phyloP scores from a whole-genome alignment of 2,329 filamentous ascomycete species.

The Alternaria hordeiaustralica region DNA sequence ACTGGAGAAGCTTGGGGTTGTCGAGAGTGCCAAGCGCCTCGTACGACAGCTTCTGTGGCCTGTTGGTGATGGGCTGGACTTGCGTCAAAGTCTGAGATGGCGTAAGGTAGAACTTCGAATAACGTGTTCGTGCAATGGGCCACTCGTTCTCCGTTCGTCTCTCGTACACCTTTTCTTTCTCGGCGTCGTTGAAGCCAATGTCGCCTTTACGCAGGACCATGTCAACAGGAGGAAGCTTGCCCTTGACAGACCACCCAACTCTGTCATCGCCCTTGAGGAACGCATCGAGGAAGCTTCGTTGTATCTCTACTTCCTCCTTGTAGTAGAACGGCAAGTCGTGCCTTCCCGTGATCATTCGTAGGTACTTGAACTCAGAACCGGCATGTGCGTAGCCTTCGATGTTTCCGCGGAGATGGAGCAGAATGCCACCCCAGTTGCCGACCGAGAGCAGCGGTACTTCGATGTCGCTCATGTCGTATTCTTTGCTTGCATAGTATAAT shows the following conservation, averaged over 20 bases:
- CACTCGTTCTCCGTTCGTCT: slow-evolving; percentile 67
- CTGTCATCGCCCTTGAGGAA: slow-evolving; percentile 73
- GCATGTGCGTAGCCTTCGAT: slow-evolving; percentile 69
- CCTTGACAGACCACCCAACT: slow-evolving; percentile 64
- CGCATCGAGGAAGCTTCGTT: slow-evolving; percentile 71
- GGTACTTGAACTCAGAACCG: slow-evolving; percentile 70
- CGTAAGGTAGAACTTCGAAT: slow-evolving; percentile 67
- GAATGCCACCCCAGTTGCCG: slow-evolving; percentile 74
- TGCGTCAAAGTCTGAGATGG: slow-evolving; percentile 53
- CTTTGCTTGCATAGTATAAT: slow-evolving; percentile 68
- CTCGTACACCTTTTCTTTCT: slow-evolving; percentile 63
- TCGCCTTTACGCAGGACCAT: slow-evolving; percentile 70
- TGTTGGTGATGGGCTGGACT: slow-evolving; percentile 32
- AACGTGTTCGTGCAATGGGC: slow-evolving; percentile 71
- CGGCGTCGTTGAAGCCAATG: slow-evolving; percentile 69
- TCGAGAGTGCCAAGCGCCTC: slow-evolving; percentile 65
- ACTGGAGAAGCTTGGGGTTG: slow-evolving; percentile 62
- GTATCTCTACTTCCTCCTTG: slow-evolving; percentile 70
- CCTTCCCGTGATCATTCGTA: slow-evolving; percentile 72
- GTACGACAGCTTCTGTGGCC: slow-evolving; percentile 60
- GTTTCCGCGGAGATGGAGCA: slow-evolving; percentile 73
- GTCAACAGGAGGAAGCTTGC: slow-evolving; percentile 66
- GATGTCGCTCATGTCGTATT: slow-evolving; percentile 70
- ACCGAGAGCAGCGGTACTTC: slow-evolving; percentile 71
- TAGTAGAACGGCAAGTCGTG: slow-evolving; percentile 79